Evolutionary conservation across 345 rosid genomes (phyloP), one percentile per base, ranked within the genome.

Genomic region (Chamaenerion angustifolium): DNA sequence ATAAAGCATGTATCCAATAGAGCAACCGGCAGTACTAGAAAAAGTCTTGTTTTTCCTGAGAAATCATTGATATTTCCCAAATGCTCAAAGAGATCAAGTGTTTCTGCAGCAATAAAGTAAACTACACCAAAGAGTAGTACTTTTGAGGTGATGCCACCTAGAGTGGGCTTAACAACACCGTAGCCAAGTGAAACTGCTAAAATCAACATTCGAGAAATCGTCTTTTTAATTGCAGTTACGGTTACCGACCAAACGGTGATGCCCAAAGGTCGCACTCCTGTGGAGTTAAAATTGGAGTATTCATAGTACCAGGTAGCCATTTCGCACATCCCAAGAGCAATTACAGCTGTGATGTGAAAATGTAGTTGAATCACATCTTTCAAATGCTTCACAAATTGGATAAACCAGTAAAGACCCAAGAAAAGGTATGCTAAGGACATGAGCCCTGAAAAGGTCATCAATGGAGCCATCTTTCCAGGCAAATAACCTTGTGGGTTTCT

Each of bases 261-360:
- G 14, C 55, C 70, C 59, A 61, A 42, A 0, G 77, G 77, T 11
- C 77, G 61, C 25, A 41, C 56, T 35, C 73, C 77, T 17, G 64
- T 60, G 14, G 70, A 52, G 59, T 64, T 72, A 16, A 72, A 68
- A 42, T 68, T 68, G 23, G 77, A 53, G 56, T 61, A 68, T 46
- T 68, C 73, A 19, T 54, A 72, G 50, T 64, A 72, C 77, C 70
- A 64, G 14, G 68, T 40, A 51, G 77, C 77, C 77, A 72, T 72
- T 60, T 72, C 77, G 45, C 68, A 72, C 73, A 68, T 72, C 31
- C 77, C 73, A 19, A 72, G 57, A 54, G 56, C 66, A 25, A 72
- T 65, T 10, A 72, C 71, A 41, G 55, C 71, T 11, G 71, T 68
- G 42, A 72, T 68, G 55, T 72, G 71, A 51, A 55, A 68, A 47